phyloP scores from a whole-genome alignment of 208 protist genomes.

The Trypanosoma theileri region DNA sequence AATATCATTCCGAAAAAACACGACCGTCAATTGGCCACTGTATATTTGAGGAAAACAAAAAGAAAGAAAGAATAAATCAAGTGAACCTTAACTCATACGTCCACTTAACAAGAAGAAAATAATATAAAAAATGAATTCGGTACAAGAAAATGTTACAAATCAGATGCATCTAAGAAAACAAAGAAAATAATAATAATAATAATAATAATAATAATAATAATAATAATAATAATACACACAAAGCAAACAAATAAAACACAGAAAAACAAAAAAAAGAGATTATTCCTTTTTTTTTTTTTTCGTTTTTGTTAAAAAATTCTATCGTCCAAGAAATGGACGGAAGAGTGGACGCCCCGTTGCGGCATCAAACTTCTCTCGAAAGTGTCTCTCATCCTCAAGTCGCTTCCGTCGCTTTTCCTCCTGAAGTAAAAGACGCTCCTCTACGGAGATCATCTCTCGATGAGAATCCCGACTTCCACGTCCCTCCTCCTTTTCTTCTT shows the following conservation, averaged over 20 bases:
- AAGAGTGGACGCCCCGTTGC: constrained; percentile 28
- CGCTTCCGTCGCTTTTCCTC: constrained; percentile 27
- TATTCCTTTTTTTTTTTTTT: constrained; percentile 1
- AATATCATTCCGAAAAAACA: neutral
- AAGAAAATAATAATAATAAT: too few species aligned
- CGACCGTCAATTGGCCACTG: too few species aligned
- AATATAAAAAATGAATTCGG: too few species aligned
- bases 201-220: neutral
- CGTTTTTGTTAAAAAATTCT: too few species aligned
- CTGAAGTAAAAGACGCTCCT: constrained; percentile 32
- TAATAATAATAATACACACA: neutral
- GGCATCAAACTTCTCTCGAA: constrained; percentile 18
- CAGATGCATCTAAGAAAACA: too few species aligned
- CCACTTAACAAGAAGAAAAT: too few species aligned
- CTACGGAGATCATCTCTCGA: constrained; percentile 10
- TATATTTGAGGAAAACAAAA: too few species aligned
- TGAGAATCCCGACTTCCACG: constrained; percentile 22
- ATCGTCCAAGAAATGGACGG: constrained; percentile 33
- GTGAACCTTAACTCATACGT: too few species aligned
- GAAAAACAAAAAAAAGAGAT: neutral
- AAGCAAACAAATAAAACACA: neutral
- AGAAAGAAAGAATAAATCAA: too few species aligned
- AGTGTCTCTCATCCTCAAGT: constrained; percentile 22
- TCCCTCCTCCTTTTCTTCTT: neutral
- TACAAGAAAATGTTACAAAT: too few species aligned